Evolutionary conservation across 257 asterid genomes (phyloP).

Genomic region (Solanum arcanum): DNA sequence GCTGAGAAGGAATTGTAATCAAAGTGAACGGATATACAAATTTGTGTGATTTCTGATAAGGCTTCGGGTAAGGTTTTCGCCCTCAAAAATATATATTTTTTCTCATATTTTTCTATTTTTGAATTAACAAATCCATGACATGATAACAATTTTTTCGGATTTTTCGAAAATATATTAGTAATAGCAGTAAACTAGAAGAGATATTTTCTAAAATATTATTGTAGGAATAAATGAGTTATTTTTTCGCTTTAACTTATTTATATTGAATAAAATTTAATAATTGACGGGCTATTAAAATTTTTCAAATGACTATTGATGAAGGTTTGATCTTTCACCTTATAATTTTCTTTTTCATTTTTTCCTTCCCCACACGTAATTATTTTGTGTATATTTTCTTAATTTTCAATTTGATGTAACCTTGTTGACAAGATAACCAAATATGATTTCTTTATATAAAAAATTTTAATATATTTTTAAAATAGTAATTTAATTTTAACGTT

Average conservation of each 20-base stretch:
- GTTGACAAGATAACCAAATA: not conserved
- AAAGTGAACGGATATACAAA: not conserved
- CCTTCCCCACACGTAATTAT: no score
- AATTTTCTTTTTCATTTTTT: no score
- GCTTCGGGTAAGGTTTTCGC: not conserved
- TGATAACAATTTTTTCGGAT: not conserved
- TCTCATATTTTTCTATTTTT: not conserved
- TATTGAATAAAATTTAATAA: no score
- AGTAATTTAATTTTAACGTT: not conserved
- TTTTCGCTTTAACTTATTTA: not conserved
- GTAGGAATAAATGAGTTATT: not conserved
- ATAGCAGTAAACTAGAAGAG: not conserved
- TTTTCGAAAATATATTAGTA: not conserved
- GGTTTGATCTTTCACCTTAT: no score
- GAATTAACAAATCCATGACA: not conserved
- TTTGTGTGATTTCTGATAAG: not conserved
- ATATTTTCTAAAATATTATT: not conserved
- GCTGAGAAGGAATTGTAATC: conserved; percentile 6
- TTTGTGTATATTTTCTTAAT: not conserved
- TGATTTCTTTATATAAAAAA: no score
- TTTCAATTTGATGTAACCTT: not conserved
- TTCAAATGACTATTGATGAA: no score
- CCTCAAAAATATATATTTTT: not conserved
- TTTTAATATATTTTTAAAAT: not conserved
- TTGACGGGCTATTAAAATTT: no score